Conservation (phyloP, 805 yeast species). For the Sungouiella thailandica region DNA sequence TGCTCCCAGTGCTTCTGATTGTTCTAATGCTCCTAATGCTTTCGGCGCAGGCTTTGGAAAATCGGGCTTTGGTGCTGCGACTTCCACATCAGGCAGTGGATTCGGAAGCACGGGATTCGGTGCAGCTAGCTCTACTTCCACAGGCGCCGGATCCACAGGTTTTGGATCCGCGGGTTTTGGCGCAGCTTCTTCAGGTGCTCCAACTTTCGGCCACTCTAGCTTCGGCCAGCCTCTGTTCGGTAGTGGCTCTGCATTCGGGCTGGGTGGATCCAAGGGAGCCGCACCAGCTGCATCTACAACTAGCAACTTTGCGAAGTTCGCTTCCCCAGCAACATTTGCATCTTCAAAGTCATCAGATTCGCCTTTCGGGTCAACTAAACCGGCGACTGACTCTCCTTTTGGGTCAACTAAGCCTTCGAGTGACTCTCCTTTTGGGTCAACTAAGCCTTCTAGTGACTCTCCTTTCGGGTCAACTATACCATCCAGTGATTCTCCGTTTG, state of each 20-base stretch:
- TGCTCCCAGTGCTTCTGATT: constrained; percentile 11
- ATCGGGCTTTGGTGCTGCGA: constrained; percentile 2
- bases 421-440: neutral
- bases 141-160: constrained; percentile 13
- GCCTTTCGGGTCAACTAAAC: neutral
- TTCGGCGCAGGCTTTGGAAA: constrained; percentile 1
- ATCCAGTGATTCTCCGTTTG: neutral
- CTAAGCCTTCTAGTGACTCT: neutral
- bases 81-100: constrained; percentile 4
- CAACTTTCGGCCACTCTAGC: constrained; percentile 5
- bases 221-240: constrained; percentile 6
- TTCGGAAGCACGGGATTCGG: constrained; percentile 6
- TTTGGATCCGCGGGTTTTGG: constrained; percentile 15
- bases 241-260: neutral
- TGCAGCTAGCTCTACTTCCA: constrained; percentile 8
- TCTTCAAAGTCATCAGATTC: neutral
- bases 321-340: neutral
- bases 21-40: neutral
- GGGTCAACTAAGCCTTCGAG: neutral
- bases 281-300: neutral
- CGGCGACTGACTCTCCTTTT: neutral
- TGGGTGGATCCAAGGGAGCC: neutral
- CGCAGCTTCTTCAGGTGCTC: neutral
- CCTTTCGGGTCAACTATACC: neutral
- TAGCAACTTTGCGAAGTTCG: neutral